phyloP scores from a whole-genome alignment of 306 rosid genomes.

The Pterocarpus macrocarpus region DNA sequence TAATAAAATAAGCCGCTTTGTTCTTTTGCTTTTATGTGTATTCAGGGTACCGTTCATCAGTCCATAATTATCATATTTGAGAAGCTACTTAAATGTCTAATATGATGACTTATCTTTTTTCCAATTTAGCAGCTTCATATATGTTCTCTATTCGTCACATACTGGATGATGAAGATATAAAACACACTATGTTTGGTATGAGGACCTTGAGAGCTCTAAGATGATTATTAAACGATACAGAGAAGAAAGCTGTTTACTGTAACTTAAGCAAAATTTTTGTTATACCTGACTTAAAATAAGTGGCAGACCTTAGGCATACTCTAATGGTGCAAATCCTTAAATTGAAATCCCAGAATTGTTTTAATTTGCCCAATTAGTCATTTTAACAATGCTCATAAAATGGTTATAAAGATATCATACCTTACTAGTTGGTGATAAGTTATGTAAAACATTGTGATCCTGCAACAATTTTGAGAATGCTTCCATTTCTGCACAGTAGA shows the following conservation, averaged over 20 bases:
- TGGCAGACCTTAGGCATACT: neutral
- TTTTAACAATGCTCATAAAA: neutral
- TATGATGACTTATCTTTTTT: neutral
- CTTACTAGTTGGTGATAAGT: neutral
- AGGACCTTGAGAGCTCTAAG: neutral
- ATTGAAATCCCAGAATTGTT: neutral
- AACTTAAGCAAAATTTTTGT: neutral
- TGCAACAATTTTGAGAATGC: neutral
- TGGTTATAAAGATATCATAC: neutral
- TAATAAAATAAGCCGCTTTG: slow-evolving; percentile 11
- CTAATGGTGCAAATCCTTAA: neutral
- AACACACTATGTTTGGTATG: neutral
- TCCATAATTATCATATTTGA: neutral
- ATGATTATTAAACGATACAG: neutral
- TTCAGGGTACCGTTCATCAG: neutral
- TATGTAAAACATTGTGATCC: neutral
- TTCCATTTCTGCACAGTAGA: neutral
- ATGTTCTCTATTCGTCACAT: neutral
- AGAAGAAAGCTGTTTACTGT: neutral
- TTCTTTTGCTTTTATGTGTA: neutral
- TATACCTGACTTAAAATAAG: neutral
- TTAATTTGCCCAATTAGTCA: neutral
- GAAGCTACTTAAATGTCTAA: slow-evolving; percentile 11
- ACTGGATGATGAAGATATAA: neutral
- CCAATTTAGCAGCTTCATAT: neutral